Evolutionary conservation across 2,329 filamentous ascomycete species (phyloP), one percentile per base, ranked within the genome.

Genomic region (Fusarium citri): DNA sequence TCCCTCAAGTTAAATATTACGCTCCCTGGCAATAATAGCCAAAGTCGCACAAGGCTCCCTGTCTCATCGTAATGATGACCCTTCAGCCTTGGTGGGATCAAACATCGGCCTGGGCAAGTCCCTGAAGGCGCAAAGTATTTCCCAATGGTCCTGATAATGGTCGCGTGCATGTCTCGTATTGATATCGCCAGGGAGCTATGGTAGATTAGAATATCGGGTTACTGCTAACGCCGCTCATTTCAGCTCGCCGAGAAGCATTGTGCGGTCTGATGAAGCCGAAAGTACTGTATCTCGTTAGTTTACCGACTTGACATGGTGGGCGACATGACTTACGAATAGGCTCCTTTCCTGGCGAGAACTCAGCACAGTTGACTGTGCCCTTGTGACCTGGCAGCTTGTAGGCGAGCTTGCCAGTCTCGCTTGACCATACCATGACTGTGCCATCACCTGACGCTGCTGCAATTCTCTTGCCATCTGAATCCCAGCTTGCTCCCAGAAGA

Each of bases 341-440:
- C 74, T 98, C 94, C 65, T 91, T 89, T 41, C 88, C 88, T 7
- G 95, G 94, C 50, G 93, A 91, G 78, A 99, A 97, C 73, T 97
- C 92, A 57, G 95, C 95, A 78, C 95, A 94, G 78, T 98, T 99
- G 54, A 98, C 96, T 0, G 93, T 93, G 34, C 95, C 96, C 81
- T 94, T 96, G 79, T 99, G 96, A 1, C 96, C 96, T 2, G 96
- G 96, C 55, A 99, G 85, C 82, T 98, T 98, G 82, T 98, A 97
- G 69, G 97, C 80, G 74, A 99, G 84, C 83, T 97, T 98, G 62
- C 93, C 94, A n/a, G 88, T 92, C 77, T 93, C 90, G 59, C 86
- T 89, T 53, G 96, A 94, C 96, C 96, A 99, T 12, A 98, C 89
- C 16, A 97, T 91, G 20, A 94, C 94, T 10, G 91, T 97, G 26